A percentile compares a stretch with the other conserved stretches of the same genome.
phyloP scores from a whole-genome alignment of 2,329 filamentous ascomycete species.

The Fusarium keratoplasticum region DNA sequence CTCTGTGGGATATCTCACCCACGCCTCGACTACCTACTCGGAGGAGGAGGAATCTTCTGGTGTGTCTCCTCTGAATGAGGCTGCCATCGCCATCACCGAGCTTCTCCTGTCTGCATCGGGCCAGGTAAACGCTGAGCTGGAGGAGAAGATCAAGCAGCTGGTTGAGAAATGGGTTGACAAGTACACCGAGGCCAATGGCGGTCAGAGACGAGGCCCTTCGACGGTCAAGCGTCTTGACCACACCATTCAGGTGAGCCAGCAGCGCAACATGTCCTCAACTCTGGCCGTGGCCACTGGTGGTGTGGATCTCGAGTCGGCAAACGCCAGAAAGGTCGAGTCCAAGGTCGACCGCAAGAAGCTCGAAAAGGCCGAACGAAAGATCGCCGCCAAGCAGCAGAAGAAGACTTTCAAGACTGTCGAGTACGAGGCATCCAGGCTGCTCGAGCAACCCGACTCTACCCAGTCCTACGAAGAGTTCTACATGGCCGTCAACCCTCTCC shows the following conservation, averaged over 20 bases:
- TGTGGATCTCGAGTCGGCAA: conserved; percentile 94
- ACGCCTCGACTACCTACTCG: conserved; percentile 88
- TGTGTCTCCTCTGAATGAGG: conserved; percentile 84
- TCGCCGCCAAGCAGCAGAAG: conserved; percentile 97
- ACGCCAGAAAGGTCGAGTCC: conserved; percentile 93
- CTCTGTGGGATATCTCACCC: conserved; percentile 91
- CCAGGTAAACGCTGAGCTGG: conserved; percentile 76
- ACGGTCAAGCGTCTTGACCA: conserved; percentile 89
- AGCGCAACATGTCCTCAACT: conserved; percentile 96
- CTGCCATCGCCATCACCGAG: conserved; percentile 85
- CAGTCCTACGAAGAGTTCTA: conserved; percentile 99
- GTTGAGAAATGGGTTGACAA: conserved; percentile 91
- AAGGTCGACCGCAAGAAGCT: conserved; percentile 99
- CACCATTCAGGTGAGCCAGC: conserved; percentile 91
- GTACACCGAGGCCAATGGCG: conserved; percentile 79
- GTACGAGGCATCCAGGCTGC: conserved; percentile 92
- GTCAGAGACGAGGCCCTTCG: conserved; percentile 78
- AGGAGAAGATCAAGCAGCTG: conserved; percentile 82
- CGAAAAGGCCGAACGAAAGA: conserved; percentile 97
- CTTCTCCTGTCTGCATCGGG: conserved; percentile 94
- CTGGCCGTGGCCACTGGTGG: conserved; percentile 84
- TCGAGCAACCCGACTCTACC: conserved; percentile 83
- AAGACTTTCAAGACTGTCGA: conserved; percentile 98
- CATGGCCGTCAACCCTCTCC: conserved; percentile 98
- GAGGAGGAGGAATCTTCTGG: conserved; percentile 76